Percentiles rank a stretch among this genome's conserved stretches.
These are phyloP conservation scores for Penicillium cinerascens DNA, from an alignment of 495 filamentous ascomycete species.

Conservation along the genomic window DNA sequence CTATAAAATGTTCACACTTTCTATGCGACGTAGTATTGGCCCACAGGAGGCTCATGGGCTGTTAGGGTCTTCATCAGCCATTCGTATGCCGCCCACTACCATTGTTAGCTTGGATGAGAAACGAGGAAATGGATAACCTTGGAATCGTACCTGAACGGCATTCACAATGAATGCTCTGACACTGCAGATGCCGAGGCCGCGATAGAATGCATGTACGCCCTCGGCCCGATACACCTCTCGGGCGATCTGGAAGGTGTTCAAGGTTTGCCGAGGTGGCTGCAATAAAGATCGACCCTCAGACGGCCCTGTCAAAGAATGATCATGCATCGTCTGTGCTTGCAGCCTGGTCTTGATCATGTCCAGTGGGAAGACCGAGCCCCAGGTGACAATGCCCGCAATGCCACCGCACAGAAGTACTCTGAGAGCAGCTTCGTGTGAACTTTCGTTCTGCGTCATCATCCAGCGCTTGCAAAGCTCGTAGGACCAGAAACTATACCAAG, in stretches of 20 bases:
- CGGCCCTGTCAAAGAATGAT: slow-evolving; percentile 23
- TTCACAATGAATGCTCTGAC: slow-evolving; percentile 83
- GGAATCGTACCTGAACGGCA: slow-evolving; percentile 50
- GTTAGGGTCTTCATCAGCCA: slow-evolving; percentile 60
- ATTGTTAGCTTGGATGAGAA: slow-evolving; percentile 2
- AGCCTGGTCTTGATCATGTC: slow-evolving; percentile 87
- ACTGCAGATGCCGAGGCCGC: slow-evolving; percentile 75
- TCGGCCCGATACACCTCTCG: slow-evolving; percentile 60
- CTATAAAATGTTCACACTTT: not conserved
- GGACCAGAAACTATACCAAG: slow-evolving; percentile 67
- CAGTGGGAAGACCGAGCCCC: slow-evolving; percentile 82
- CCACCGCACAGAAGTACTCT: slow-evolving; percentile 78
- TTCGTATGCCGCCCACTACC: slow-evolving; percentile 81
- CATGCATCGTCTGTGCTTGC: slow-evolving; percentile 58
- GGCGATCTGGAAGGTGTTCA: slow-evolving; percentile 59
- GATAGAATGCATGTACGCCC: slow-evolving; percentile 67
- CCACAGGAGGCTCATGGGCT: not conserved
- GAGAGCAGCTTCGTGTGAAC: slow-evolving; percentile 45
- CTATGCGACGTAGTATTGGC: not conserved
- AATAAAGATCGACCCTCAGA: slow-evolving; percentile 26
- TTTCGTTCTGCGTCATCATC: slow-evolving; percentile 40
- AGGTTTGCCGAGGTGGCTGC: slow-evolving; percentile 20
- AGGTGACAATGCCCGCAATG: slow-evolving; percentile 77
- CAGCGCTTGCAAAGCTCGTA: slow-evolving; percentile 69
- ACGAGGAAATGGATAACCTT: too few relatives aligned